Base-by-base conservation (phyloP, 805 yeast species). In the Brettanomyces custersianus region DNA sequence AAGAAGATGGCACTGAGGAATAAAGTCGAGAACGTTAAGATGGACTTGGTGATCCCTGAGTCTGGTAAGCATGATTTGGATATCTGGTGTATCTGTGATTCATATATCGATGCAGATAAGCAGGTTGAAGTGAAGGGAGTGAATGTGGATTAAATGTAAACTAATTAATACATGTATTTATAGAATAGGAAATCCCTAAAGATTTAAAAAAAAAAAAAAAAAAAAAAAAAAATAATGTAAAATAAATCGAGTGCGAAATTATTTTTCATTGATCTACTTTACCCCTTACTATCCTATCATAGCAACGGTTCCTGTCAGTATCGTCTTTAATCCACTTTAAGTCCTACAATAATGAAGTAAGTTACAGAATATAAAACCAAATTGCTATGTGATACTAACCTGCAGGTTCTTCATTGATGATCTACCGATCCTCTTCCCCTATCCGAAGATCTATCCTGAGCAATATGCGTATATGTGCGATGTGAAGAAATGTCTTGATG, bases 381-480 rank as follows among this genome's bases (percentile, higher is more conserved):
- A n/a, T n/a, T n/a, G n/a, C n/a, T n/a, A n/a, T n/a, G n/a, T n/a
- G n/a, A n/a, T 18, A n/a, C 19, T 21, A 7, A 26, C 18, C 24
- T 15, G 4, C 31, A 86, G 84, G 64, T 92, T 92, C 66, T 83
- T 60, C 57, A 92, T 92, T 42, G 99, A 90, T 64, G 99, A 92
- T 60, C 65, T 92, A 42, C 97, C 97, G 16, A 94, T 92, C 23
- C 68, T 86, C 36, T 92, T 92, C 57, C 99, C 99, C 12, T 92
- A 92, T 57, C 97, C 97, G 2, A 72, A 85, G 52, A 90, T 92
- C 37, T 92, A 92, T 55, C 99, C 98, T 2, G 99, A 92, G 61
- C 99, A 92, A 57, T 92, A 92, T 68, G 92, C 88, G 23, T 92
- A 92, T 60, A 92, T 92, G 98, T 76, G 92, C 43, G 97, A 90